A percentile compares a stretch with the other conserved stretches of the same genome.
Conservation (phyloP, 768 basidiomycete species). For the Guyanaporus albipodus region DNA sequence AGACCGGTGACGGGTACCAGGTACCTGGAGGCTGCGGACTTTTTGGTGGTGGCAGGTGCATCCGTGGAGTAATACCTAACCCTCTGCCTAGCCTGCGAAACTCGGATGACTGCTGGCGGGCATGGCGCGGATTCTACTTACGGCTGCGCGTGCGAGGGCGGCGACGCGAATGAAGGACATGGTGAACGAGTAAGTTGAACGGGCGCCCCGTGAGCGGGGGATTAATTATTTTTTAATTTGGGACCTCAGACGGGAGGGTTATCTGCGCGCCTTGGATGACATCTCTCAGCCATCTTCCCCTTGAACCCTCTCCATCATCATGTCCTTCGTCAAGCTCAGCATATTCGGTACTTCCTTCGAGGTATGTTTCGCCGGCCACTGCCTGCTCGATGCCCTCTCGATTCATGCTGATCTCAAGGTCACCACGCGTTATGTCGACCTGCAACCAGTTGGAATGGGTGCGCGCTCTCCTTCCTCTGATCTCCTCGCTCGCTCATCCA, state of each 20-base stretch:
- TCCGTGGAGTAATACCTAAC: slow-evolving; percentile 47
- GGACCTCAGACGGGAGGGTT: slow-evolving; percentile 26
- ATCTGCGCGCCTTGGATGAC: slow-evolving; percentile 12
- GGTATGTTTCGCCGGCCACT: slow-evolving; percentile 40
- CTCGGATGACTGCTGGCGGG: neutral
- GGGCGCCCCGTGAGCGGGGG: neutral
- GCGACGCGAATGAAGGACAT: slow-evolving; percentile 46
- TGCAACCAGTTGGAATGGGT: slow-evolving; percentile 99
- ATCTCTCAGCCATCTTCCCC: slow-evolving; percentile 17
- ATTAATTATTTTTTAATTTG: neutral
- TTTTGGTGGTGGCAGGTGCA: slow-evolving; percentile 40
- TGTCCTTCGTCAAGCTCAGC: slow-evolving; percentile 97
- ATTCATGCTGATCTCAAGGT: slow-evolving; percentile 51
- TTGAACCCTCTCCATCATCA: slow-evolving; percentile 26
- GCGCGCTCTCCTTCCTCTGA: slow-evolving; percentile 29
- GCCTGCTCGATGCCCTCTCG: slow-evolving; percentile 15
- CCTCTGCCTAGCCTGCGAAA: slow-evolving; percentile 22
- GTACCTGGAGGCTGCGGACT: slow-evolving; percentile 46
- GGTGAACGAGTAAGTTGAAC: neutral
- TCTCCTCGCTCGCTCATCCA: slow-evolving; percentile 16
- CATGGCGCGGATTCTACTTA: slow-evolving; percentile 32
- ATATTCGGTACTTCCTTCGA: slow-evolving; percentile 99
- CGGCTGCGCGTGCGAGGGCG: slow-evolving; percentile 40
- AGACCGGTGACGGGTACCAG: slow-evolving; percentile 38
- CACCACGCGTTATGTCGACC: slow-evolving; percentile 97